A percentile compares a stretch with the other conserved stretches of the same genome.
These are phyloP conservation scores for Aegle marmelos DNA, from an alignment of 345 rosid genomes.

Conservation along the genomic window DNA sequence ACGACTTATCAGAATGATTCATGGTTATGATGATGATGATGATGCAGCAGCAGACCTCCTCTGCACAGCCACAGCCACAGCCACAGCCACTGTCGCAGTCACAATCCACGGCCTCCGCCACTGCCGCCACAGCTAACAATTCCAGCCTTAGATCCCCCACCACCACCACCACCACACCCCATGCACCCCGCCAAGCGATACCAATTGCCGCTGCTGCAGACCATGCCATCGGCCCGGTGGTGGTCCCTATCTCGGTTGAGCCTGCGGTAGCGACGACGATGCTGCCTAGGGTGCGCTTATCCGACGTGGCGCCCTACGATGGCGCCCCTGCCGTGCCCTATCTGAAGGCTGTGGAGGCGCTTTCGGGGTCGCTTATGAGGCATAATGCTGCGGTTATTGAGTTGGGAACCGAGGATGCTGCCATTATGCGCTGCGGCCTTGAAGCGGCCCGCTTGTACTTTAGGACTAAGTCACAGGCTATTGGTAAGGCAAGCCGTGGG, in stretches of 20 bases:
- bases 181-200: conserved; percentile 19
- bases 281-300: conserved; percentile 67
- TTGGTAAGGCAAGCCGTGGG: conserved; percentile 57
- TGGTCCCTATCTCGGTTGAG: conserved; percentile 37
- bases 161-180: conserved; percentile 21
- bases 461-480: conserved; percentile 44
- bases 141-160: conserved; percentile 37
- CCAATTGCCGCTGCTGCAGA: conserved; percentile 6
- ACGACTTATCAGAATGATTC: conserved; percentile 40
- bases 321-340: conserved; percentile 70
- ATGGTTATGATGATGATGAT: conserved; percentile 44
- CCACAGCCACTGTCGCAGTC: conserved; percentile 12
- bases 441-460: conserved; percentile 81
- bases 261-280: conserved; percentile 28
- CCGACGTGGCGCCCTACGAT: conserved; percentile 67
- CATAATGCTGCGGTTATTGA: conserved; percentile 88
- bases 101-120: conserved; percentile 9
- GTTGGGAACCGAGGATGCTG: conserved; percentile 64
- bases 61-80: conserved; percentile 27
- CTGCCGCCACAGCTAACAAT: conserved; percentile 10
- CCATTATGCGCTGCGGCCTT: conserved; percentile 76
- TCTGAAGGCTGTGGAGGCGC: conserved; percentile 72
- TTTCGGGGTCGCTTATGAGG: conserved; percentile 76
- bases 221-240: conserved; percentile 38
- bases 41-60: conserved; percentile 43